phyloP scores from a whole-genome alignment of 1,284 basidiomycete species.

The Trametes polyzona region DNA sequence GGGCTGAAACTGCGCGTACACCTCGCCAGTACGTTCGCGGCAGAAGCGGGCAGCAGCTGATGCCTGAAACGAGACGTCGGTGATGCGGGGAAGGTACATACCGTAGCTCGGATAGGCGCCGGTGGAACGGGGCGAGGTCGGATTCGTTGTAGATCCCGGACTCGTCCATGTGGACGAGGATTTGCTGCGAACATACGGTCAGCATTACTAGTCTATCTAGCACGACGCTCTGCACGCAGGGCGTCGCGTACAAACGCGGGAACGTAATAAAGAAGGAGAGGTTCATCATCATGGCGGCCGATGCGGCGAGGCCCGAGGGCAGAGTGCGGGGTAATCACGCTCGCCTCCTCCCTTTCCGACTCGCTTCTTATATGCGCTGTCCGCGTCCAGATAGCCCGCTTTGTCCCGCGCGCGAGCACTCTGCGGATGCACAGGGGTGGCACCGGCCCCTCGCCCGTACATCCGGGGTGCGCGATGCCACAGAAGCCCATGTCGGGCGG shows the following conservation, averaged over 20 bases:
- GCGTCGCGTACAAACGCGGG: slow-evolving; percentile 13
- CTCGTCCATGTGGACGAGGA: slow-evolving; percentile 92
- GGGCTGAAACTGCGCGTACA: neutral
- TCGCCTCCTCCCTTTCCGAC: neutral
- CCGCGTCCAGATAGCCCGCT: neutral
- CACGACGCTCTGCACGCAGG: slow-evolving; percentile 8
- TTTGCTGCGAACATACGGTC: slow-evolving; percentile 65
- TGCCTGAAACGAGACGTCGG: neutral
- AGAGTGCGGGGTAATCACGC: slow-evolving; percentile 3
- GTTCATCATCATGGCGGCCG: too few relatives aligned
- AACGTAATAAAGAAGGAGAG: slow-evolving; percentile 26
- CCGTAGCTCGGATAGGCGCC: slow-evolving; percentile 78
- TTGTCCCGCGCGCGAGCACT: neutral
- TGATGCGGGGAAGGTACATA: slow-evolving; percentile 23
- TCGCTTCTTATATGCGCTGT: slow-evolving; percentile 14
- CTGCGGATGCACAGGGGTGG: slow-evolving; percentile 2
- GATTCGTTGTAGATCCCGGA: slow-evolving; percentile 91
- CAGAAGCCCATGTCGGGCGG: slow-evolving; percentile 12
- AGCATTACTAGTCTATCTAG: slow-evolving; percentile 24
- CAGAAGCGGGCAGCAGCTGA: slow-evolving; percentile 1
- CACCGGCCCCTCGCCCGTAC: slow-evolving; percentile 21
- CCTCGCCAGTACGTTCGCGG: slow-evolving; percentile 1
- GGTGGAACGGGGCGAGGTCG: slow-evolving; percentile 85
- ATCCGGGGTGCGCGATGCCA: slow-evolving; percentile 21
- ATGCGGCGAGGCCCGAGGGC: too few relatives aligned